These are phyloP conservation scores for Raddia distichophylla DNA, from an alignment of 176 grass and related monocot genomes.

Conservation along the genomic window DNA sequence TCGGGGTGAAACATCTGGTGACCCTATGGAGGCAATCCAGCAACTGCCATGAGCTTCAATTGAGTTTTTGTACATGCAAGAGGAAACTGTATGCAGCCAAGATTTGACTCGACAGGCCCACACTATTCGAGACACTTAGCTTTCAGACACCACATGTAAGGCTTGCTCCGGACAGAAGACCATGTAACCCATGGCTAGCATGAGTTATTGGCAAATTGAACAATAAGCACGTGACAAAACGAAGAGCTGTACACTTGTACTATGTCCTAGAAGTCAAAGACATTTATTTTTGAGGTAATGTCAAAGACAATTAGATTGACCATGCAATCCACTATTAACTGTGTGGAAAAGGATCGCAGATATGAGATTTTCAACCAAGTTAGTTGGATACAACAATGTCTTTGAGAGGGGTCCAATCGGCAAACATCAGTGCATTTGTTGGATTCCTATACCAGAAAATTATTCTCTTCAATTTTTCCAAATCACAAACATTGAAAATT, in stretches of 20 bases:
- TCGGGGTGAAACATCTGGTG: constrained; percentile 33
- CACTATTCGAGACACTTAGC: constrained; percentile 35
- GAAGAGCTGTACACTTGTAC: constrained; percentile 6
- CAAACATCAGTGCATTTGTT: constrained; percentile 14
- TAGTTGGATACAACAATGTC: constrained; percentile 3
- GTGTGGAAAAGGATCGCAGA: constrained; percentile 4
- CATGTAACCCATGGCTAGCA: constrained; percentile 18
- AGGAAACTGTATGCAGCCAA: constrained; percentile 21
- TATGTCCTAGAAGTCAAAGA: constrained; percentile 17
- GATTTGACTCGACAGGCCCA: constrained; percentile 38
- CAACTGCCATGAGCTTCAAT: constrained; percentile 40
- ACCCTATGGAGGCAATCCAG: constrained; percentile 20
- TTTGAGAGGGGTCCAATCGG: constrained; percentile 4
- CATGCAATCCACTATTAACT: constrained; percentile 10
- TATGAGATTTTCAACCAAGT: constrained; percentile 10
- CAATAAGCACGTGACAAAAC: constrained; percentile 38
- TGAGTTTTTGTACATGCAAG: constrained; percentile 36
- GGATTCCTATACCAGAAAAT: constrained; percentile 31
- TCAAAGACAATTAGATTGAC: not conserved
- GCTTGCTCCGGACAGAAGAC: constrained; percentile 35
- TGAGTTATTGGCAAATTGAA: constrained; percentile 27
- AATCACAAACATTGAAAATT: constrained; percentile 7
- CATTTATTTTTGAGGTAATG: too few species aligned
- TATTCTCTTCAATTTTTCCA: constrained; percentile 28
- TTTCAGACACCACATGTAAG: constrained; percentile 37